These are phyloP conservation scores for Asclepias syriaca DNA, from an alignment of 257 asterid genomes.

Conservation along the genomic window DNA sequence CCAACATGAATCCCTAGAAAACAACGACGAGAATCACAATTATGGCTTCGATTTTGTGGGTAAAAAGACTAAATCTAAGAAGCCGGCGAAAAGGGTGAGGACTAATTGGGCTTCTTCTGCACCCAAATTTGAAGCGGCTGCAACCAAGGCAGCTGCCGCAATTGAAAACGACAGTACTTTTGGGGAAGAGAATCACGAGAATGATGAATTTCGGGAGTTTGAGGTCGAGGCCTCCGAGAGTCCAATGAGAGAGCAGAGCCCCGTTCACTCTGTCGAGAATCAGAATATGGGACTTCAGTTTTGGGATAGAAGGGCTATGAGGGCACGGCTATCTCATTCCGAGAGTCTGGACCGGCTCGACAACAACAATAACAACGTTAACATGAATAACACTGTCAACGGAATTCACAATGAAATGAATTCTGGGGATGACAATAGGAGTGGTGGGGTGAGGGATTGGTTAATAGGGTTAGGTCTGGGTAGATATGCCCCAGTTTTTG, in stretches of 20 bases:
- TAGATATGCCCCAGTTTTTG: conserved; percentile 67
- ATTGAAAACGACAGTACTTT: conserved; percentile 33
- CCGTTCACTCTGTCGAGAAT: conserved; percentile 62
- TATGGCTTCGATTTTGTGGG: conserved; percentile 30
- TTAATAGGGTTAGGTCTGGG: conserved; percentile 70
- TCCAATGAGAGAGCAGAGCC: conserved; percentile 64
- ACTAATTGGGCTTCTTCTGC: conserved; percentile 60
- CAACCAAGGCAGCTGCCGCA: conserved; percentile 28
- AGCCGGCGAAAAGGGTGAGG: conserved; percentile 64
- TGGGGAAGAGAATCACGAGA: conserved; percentile 43
- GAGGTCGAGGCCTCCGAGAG: conserved; percentile 62
- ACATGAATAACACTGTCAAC: conserved; percentile 6
- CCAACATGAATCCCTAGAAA: conserved; percentile 37
- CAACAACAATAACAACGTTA: conserved; percentile 30
- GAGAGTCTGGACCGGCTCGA: conserved; percentile 37
- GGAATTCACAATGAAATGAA: conserved; percentile 43
- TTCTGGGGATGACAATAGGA: conserved; percentile 49
- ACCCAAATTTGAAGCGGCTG: conserved; percentile 36
- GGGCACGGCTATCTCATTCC: conserved; percentile 46
- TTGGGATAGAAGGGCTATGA: conserved; percentile 68
- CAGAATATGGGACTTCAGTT: conserved; percentile 57
- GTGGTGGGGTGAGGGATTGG: conserved; percentile 78
- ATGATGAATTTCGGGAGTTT: conserved; percentile 48
- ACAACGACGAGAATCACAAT: conserved; percentile 32
- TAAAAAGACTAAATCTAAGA: conserved; percentile 59